Percentiles rank a stretch among this genome's conserved stretches.
phyloP scores from a whole-genome alignment of 257 asterid species.

The Cruciata laevipes region DNA sequence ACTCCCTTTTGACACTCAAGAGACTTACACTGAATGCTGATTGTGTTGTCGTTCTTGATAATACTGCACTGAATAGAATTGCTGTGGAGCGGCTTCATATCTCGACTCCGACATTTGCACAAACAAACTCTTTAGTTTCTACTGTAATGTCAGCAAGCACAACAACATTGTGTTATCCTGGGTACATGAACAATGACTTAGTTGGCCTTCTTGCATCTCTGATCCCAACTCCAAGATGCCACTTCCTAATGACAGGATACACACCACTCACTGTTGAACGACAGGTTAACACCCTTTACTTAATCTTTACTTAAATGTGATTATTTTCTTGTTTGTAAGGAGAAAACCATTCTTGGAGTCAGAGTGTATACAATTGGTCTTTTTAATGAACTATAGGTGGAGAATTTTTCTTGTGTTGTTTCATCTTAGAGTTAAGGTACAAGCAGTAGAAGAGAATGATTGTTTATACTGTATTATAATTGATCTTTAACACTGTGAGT shows the following conservation, averaged over 20 bases:
- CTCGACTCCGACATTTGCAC: conserved; percentile 84
- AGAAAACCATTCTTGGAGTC: not conserved
- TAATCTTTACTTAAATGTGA: conserved; percentile 3
- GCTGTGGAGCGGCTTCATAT: conserved; percentile 97
- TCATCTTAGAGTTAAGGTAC: not conserved
- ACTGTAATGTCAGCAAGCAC: conserved; percentile 99
- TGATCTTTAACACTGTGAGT: not conserved
- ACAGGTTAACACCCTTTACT: conserved; percentile 52
- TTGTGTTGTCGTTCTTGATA: conserved; percentile 98
- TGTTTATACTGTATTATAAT: not conserved
- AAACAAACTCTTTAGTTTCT: conserved; percentile 94
- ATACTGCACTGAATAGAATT: conserved; percentile 90
- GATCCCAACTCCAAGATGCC: conserved; percentile 99
- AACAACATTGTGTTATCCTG: conserved; percentile 93
- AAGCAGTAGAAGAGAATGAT: not conserved
- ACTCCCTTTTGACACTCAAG: conserved; percentile 92
- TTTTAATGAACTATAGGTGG: not conserved
- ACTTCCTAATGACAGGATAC: conserved; percentile 96
- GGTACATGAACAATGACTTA: conserved; percentile 98
- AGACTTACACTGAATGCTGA: conserved; percentile 93
- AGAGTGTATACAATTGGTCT: not conserved
- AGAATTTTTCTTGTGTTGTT: not conserved
- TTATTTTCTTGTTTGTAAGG: not conserved
- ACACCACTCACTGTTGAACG: conserved; percentile 99
- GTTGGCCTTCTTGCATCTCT: conserved; percentile 99